These are phyloP conservation scores for Candida nonsorbophila DNA, from an alignment of 805 yeast species.

Conservation along the genomic window DNA sequence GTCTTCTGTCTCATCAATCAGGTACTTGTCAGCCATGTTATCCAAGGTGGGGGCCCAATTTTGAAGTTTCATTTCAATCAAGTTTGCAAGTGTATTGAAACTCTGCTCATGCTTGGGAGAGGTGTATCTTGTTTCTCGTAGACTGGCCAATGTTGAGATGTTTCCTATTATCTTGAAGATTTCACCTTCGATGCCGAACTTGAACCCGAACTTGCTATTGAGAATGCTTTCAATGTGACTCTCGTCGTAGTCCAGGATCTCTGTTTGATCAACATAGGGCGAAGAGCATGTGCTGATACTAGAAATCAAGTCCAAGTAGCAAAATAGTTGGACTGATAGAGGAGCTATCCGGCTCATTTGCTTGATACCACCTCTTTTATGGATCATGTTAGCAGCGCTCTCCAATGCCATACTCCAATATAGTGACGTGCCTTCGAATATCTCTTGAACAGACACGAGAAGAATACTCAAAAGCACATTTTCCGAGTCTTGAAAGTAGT, in stretches of 20 bases:
- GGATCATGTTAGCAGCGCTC: constrained; percentile 15
- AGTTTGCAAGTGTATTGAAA: constrained; percentile 16
- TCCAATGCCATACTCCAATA: constrained; percentile 19
- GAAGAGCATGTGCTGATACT: constrained; percentile 20
- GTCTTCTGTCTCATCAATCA: constrained; percentile 6
- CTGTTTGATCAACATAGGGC: constrained; percentile 12
- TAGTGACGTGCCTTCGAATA: constrained; percentile 18
- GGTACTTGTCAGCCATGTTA: constrained; percentile 10
- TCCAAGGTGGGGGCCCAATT: constrained; percentile 19
- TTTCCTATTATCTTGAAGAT: constrained; percentile 20
- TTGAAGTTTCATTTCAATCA: constrained; percentile 21
- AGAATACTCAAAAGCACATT: constrained; percentile 13
- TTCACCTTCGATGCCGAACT: constrained; percentile 23
- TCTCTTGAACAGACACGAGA: constrained; percentile 16
- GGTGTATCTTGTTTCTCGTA: constrained; percentile 11
- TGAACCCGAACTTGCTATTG: constrained; percentile 19
- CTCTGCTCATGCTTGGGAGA: constrained; percentile 13
- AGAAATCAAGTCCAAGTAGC: constrained; percentile 21
- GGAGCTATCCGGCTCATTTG: constrained; percentile 13
- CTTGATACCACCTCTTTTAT: constrained; percentile 16
- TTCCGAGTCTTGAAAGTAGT: constrained; percentile 9
- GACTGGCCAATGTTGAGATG: constrained; percentile 19
- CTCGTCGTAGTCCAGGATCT: constrained; percentile 6
- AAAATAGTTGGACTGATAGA: constrained; percentile 19
- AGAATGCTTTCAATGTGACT: constrained; percentile 13